Conservation (phyloP, 345 rosid species). For the Hypericum androsaemum region DNA sequence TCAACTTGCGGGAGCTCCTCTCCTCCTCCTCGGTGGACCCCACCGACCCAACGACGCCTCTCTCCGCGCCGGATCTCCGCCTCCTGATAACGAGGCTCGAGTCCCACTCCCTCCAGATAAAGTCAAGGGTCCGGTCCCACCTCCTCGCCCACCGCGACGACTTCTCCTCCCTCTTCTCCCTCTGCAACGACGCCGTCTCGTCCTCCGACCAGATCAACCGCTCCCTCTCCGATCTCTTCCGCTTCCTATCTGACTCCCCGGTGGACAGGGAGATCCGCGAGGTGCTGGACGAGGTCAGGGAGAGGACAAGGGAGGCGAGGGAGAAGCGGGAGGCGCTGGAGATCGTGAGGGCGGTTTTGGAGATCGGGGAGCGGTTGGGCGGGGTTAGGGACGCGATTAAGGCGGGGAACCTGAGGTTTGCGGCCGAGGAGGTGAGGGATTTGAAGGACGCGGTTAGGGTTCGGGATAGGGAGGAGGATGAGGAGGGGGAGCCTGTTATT, state of each 20-base stretch:
- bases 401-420: conserved; percentile 50
- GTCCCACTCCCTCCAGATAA: conserved; percentile 79
- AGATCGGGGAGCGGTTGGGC: conserved; percentile 53
- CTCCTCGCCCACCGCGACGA: conserved; percentile 61
- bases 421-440: conserved; percentile 66
- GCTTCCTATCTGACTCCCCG: conserved; percentile 49
- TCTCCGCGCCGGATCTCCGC: conserved; percentile 96
- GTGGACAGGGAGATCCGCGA: conserved; percentile 54
- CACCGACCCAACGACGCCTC: conserved; percentile 64
- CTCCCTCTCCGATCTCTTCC: conserved; percentile 36
- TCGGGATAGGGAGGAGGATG: conserved; percentile 43
- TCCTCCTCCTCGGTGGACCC: conserved; percentile 69
- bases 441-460: conserved; percentile 60
- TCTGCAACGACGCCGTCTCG: conserved; percentile 58
- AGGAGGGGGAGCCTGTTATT: conserved; percentile 57
- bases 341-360: conserved; percentile 47
- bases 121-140: conserved; percentile 80
- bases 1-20: conserved; percentile 82
- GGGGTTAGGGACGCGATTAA: conserved; percentile 46
- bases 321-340: conserved; percentile 54
- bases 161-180: conserved; percentile 73
- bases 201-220: conserved; percentile 35
- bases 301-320: conserved; percentile 47
- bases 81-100: conserved; percentile 76
- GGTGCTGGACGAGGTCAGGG: conserved; percentile 43